Percentiles rank a stretch among this genome's conserved stretches.
These are phyloP conservation scores for Polyporus tsugae DNA, from an alignment of 1,284 basidiomycete species.

Conservation along the genomic window DNA sequence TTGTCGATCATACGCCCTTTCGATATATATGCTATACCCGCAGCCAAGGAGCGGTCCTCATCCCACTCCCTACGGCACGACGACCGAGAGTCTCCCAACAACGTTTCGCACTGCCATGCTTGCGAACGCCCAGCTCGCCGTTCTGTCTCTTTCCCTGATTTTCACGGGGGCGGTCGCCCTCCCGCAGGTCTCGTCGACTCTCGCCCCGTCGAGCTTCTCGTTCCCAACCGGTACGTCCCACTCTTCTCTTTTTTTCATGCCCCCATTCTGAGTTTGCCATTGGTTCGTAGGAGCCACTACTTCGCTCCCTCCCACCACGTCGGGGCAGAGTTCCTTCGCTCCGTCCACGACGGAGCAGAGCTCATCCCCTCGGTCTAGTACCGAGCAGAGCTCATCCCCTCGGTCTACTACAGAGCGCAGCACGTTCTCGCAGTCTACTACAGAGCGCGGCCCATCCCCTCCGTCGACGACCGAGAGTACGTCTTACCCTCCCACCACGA, in stretches of 20 bases:
- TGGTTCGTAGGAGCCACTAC: not conserved
- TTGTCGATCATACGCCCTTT: not conserved
- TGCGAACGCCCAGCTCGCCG: not conserved
- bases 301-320: too few relatives aligned
- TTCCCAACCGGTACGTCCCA: not conserved
- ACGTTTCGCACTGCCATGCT: not conserved
- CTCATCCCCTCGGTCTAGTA: too few relatives aligned
- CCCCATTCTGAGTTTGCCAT: not conserved
- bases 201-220: not conserved
- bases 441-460: too few relatives aligned
- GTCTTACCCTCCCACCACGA: too few relatives aligned
- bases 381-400: too few relatives aligned
- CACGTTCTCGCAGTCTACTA: too few relatives aligned
- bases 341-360: too few relatives aligned
- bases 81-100: not conserved
- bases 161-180: not conserved
- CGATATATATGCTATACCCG: not conserved
- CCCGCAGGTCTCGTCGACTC: not conserved
- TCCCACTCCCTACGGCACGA: not conserved
- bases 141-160: not conserved
- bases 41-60: not conserved
- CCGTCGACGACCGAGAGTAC: too few relatives aligned
- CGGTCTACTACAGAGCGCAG: too few relatives aligned
- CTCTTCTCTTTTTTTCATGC: not conserved
- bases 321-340: not conserved